Base-by-base conservation (phyloP, 192 early-diverging fungal genomes). In the Spizellomyces sp. region DNA sequence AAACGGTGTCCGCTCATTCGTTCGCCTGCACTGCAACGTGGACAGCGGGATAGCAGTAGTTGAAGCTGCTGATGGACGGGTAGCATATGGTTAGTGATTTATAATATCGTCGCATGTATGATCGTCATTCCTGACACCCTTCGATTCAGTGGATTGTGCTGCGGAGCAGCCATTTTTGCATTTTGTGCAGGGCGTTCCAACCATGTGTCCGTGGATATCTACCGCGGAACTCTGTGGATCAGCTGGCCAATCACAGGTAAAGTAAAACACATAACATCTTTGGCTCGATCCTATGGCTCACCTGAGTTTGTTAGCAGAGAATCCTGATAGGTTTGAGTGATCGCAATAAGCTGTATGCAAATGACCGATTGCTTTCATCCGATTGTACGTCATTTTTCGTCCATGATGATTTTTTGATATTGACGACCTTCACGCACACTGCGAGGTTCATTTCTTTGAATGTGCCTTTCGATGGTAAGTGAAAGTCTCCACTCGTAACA, bases 341-440 rank as follows among this genome's bases (percentile, higher is more conserved):
- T 36, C 87, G 93, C 69, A 92, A 92, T 78, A 91, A 92, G 64
- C 86, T 99, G n/a, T 96, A 90, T 77, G 88, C 86, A 45, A 89
- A 91, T 58, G 79, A 81, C 54, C 87, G 77, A 5, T 67, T 93
- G 27, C 68, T 99, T 9, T 86, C 91, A 27, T 73, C 87, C 0
- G 92, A 91, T 8, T 92, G 90, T 62, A 94, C 93, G 14, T 97
- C 95, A 12, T 98, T 94, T 69, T 91, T 86, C 56, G 60, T 96
- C 42, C 93, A 93, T 64, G 82, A 84, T 63, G 86, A 92, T 62
- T 93, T 91, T 74, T 75, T 99, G 54, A 82, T 98, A 14, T 90
- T 89, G 60, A 93, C 95, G 9, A 99, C 95, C 0, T 86, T 92
- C 5, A 89, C 84, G 8, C 95, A 99, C 65, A 79, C 83, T 45